A percentile compares a stretch with the other conserved stretches of the same genome.
These are phyloP conservation scores for Lunularia cruciata DNA, from an alignment of 225 moss, liverwort and hornwort genomes.

Conservation along the genomic window DNA sequence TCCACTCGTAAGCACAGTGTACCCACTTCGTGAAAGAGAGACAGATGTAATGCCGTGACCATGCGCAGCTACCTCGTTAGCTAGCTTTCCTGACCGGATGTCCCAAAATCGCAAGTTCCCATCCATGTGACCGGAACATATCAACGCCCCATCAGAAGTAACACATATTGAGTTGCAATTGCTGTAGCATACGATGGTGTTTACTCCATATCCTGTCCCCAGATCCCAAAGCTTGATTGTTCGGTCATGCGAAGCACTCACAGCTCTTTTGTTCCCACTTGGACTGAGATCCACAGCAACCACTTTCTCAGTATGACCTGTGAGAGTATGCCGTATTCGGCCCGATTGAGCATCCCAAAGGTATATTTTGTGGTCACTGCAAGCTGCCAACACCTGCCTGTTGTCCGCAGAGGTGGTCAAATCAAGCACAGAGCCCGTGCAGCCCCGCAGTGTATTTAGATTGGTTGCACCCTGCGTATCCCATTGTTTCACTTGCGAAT, in stretches of 20 bases:
- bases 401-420: conserved; percentile 62
- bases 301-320: conserved; percentile 82
- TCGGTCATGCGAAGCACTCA: conserved; percentile 81
- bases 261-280: conserved; percentile 62
- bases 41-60: conserved; percentile 84
- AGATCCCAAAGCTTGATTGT: conserved; percentile 88
- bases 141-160: conserved; percentile 70
- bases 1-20: conserved; percentile 70
- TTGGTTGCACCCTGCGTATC: conserved; percentile 45
- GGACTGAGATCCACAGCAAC: conserved; percentile 73
- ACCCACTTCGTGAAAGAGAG: conserved; percentile 68
- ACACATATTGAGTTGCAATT: conserved; percentile 82
- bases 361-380: conserved; percentile 82
- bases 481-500: conserved; percentile 69
- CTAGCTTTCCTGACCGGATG: conserved; percentile 72
- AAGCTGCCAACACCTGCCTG: conserved; percentile 66
- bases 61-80: conserved; percentile 83
- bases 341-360: conserved; percentile 73
- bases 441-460: conserved; percentile 56
- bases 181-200: conserved; percentile 71
- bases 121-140: conserved; percentile 92
- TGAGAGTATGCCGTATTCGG: conserved; percentile 75
- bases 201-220: conserved; percentile 77
- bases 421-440: conserved; percentile 73
- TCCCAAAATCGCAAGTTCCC: conserved; percentile 90